These are phyloP conservation scores for Pochonia chlamydosporia DNA, from an alignment of 2,329 filamentous ascomycete genomes.

Conservation along the genomic window DNA sequence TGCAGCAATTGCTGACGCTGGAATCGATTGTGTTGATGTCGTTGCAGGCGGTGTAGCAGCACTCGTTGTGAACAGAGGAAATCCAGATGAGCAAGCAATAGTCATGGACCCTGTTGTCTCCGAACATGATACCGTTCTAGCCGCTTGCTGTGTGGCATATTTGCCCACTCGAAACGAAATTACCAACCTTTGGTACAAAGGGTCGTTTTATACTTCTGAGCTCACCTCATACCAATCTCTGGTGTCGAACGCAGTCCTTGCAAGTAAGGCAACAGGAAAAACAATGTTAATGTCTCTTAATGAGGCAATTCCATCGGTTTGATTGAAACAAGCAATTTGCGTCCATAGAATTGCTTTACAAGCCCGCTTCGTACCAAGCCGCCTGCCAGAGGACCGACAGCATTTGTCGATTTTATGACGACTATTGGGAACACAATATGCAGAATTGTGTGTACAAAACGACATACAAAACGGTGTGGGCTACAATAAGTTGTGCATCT, in stretches of 20 bases:
- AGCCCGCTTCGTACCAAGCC: background rate
- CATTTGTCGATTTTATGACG: no score
- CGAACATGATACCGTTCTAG: constrained; percentile 71
- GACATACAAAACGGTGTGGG: no score
- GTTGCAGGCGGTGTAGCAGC: constrained; percentile 87
- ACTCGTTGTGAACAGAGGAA: constrained; percentile 46
- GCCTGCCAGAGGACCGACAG: no score
- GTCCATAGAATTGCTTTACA: background rate
- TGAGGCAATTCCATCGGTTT: constrained; percentile 23
- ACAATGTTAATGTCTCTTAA: constrained; percentile 26
- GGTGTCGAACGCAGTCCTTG: constrained; percentile 34
- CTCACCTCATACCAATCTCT: constrained; percentile 25
- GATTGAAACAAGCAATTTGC: background rate
- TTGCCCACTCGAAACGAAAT: constrained; percentile 83
- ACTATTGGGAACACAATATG: no score
- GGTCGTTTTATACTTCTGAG: constrained; percentile 43
- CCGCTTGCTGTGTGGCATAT: constrained; percentile 87
- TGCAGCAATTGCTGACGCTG: constrained; percentile 87
- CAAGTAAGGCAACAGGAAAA: constrained; percentile 30
- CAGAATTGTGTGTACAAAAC: no score
- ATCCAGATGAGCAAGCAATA: constrained; percentile 34
- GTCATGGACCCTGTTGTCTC: constrained; percentile 78
- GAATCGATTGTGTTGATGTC: constrained; percentile 91
- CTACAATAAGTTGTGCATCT: no score
- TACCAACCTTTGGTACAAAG: constrained; percentile 92